These are phyloP conservation scores for Sphagnurus paluster DNA, from an alignment of 1,284 basidiomycete genomes.

Conservation along the genomic window DNA sequence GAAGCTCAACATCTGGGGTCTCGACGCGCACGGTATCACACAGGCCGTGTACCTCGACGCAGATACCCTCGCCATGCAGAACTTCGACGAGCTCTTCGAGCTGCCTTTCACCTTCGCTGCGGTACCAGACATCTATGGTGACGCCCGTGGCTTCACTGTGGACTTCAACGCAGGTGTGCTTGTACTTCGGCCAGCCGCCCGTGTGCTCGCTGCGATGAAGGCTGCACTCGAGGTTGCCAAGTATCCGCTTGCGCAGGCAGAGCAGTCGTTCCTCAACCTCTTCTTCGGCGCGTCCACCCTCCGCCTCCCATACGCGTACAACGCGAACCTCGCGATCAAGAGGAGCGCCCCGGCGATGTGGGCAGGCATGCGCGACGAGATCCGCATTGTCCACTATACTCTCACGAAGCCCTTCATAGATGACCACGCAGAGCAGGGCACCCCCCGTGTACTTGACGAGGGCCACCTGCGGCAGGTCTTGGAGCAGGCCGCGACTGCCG, in stretches of 20 bases:
- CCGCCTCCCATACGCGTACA: conserved; percentile 44
- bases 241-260: conserved; percentile 37
- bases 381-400: conserved; percentile 44
- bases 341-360: conserved; percentile 34
- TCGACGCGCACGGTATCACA: conserved; percentile 35
- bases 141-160: conserved; percentile 34
- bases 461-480: conserved; percentile 10
- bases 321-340: conserved; percentile 47
- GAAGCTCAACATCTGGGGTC: conserved; percentile 43
- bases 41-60: conserved; percentile 41
- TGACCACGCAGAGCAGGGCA: no score
- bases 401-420: conserved; percentile 8
- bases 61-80: conserved; percentile 41
- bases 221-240: conserved; percentile 31
- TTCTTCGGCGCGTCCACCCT: conserved; percentile 39
- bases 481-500: conserved; percentile 4
- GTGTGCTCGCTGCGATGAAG: conserved; percentile 36
- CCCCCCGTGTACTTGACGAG: conserved; percentile 23
- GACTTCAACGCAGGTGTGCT: conserved; percentile 47
- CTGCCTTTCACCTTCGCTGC: conserved; percentile 44
- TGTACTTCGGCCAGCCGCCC: conserved; percentile 33
- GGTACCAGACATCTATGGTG: conserved; percentile 40
- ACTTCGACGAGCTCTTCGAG: conserved; percentile 47
- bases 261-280: conserved; percentile 46
- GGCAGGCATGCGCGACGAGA: conserved; percentile 31